Conservation (phyloP, 23 red algal species). For the Gracilaria domingensis region DNA sequence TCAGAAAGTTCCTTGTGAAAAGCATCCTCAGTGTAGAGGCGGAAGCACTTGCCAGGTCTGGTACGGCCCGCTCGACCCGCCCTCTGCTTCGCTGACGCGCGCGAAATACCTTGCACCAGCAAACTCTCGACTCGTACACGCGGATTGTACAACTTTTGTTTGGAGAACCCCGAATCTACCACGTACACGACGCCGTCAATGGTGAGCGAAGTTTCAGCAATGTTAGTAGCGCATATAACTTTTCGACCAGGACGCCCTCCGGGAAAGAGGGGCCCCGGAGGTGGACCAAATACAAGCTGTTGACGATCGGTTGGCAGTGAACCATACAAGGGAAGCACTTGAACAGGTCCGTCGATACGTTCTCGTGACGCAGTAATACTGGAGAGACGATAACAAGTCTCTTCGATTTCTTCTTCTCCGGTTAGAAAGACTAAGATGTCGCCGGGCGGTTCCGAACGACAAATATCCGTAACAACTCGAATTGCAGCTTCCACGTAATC, state of each 20-base stretch:
- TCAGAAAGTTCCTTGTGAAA: slow-evolving; percentile 83
- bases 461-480: slow-evolving; percentile 76
- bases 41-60: slow-evolving; percentile 87
- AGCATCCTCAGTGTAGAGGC: slow-evolving; percentile 89
- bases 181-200: slow-evolving; percentile 98
- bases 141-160: slow-evolving; percentile 94
- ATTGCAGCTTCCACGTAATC: slow-evolving; percentile 92
- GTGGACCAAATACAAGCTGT: slow-evolving; percentile 79
- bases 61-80: slow-evolving; percentile 95
- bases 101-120: slow-evolving; percentile 59
- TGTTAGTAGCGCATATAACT: slow-evolving; percentile 93
- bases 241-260: slow-evolving; percentile 82
- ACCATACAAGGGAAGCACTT: slow-evolving; percentile 89
- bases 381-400: slow-evolving; percentile 65
- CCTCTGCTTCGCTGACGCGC: slow-evolving; percentile 90
- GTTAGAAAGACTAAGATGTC: slow-evolving; percentile 97
- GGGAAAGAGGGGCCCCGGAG: slow-evolving; percentile 50
- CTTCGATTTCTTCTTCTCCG: slow-evolving; percentile 99
- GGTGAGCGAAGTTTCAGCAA: slow-evolving; percentile 95
- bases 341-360: slow-evolving; percentile 56
- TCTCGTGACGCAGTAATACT: slow-evolving; percentile 28
- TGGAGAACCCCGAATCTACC: slow-evolving; percentile 91
- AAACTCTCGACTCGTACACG: neutral
- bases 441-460: slow-evolving; percentile 76
- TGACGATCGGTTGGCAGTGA: slow-evolving; percentile 83